These are phyloP conservation scores for Fusarium sp. DNA, from an alignment of 2,329 filamentous ascomycete species.

Conservation along the genomic window DNA sequence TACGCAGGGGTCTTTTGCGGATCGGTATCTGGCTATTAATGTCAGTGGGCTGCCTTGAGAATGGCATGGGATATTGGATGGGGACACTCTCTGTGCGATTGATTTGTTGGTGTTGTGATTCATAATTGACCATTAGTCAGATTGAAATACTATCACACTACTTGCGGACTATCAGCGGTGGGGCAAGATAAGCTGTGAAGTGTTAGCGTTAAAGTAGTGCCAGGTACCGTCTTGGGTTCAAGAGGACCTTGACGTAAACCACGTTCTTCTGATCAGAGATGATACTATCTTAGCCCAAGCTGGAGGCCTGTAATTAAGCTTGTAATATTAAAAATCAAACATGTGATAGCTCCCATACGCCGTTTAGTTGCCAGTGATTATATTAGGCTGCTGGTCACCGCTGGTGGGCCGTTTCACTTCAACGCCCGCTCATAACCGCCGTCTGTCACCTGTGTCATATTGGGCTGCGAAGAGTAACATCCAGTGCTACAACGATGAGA, in stretches of 20 bases:
- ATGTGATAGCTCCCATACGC: rapidly evolving
- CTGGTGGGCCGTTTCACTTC: not conserved
- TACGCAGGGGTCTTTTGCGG: not conserved
- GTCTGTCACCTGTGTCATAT: not conserved
- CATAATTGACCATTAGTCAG: not conserved
- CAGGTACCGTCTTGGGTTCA: rapidly evolving
- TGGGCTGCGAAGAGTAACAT: not conserved
- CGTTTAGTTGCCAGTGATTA: rapidly evolving
- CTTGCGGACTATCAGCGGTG: rapidly evolving
- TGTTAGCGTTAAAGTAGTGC: not conserved
- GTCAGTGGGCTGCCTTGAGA: not conserved
- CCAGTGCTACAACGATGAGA: not conserved
- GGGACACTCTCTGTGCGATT: not conserved
- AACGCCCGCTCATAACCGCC: not conserved
- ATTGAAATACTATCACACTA: rapidly evolving
- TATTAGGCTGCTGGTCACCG: not conserved
- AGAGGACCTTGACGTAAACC: not conserved
- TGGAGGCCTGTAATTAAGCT: rapidly evolving
- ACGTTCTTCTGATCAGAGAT: not conserved
- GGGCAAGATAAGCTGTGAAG: rapidly evolving
- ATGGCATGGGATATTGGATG: too few relatives aligned
- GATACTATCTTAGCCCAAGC: rapidly evolving
- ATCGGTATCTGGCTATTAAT: not conserved
- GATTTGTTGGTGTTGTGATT: not conserved
- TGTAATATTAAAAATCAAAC: rapidly evolving